Evolutionary conservation across 306 rosid genomes (phyloP).

Genomic region (Cucurbita ficifolia): DNA sequence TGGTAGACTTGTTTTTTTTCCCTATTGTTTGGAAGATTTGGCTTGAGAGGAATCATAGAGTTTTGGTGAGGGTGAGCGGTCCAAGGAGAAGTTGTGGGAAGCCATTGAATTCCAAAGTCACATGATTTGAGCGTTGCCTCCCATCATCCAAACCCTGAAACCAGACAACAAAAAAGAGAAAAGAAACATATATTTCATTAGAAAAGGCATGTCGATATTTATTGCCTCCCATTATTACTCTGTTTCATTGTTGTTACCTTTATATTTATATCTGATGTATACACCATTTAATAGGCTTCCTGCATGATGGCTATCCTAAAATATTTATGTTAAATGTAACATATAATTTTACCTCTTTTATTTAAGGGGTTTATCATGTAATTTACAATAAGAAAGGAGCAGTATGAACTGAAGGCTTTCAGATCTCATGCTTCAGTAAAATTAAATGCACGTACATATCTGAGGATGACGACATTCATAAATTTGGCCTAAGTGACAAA

Average conservation of each 20-base stretch:
- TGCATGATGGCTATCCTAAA: not conserved
- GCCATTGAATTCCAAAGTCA: too few relatives aligned
- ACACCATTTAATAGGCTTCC: not conserved
- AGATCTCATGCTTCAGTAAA: not conserved
- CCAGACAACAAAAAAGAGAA: too few relatives aligned
- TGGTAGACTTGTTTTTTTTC: too few relatives aligned
- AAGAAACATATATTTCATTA: too few relatives aligned
- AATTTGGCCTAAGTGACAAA: not conserved
- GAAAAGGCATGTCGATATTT: too few relatives aligned
- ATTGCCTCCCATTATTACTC: too few relatives aligned
- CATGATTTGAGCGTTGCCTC: too few relatives aligned
- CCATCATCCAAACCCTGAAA: too few relatives aligned
- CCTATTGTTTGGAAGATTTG: too few relatives aligned
- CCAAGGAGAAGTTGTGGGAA: too few relatives aligned
- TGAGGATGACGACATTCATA: not conserved
- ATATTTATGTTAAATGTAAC: not conserved
- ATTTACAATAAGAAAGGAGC: not conserved
- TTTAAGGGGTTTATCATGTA: not conserved
- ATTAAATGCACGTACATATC: not conserved
- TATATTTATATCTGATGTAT: not conserved
- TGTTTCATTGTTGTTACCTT: not conserved
- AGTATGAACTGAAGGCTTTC: not conserved
- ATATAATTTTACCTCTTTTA: not conserved
- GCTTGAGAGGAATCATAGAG: too few relatives aligned
- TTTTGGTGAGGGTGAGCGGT: too few relatives aligned